These are phyloP conservation scores for Globisporangium iwayamae DNA, from an alignment of 352 stramenopile genomes.

Conservation along the genomic window DNA sequence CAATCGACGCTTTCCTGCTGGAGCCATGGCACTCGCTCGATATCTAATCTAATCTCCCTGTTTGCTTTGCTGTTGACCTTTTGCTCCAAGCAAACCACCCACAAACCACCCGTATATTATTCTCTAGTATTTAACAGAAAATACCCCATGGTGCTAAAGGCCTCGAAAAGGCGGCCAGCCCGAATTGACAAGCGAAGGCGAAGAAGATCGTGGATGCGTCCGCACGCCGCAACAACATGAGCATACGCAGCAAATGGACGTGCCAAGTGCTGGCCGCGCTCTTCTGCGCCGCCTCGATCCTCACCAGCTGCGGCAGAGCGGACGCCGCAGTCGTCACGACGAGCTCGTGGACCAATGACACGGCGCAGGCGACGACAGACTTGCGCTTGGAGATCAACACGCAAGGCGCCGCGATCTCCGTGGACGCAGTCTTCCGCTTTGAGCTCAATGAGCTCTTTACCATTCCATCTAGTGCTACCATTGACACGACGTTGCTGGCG, in stretches of 20 bases:
- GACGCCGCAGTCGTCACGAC: conserved; percentile 1
- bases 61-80: too few relatives aligned
- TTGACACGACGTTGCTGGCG: conserved; percentile 19
- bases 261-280: conserved; percentile 4
- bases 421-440: conserved; percentile 30
- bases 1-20: conserved; percentile 21
- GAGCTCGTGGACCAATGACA: conserved; percentile 27
- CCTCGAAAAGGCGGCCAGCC: background rate
- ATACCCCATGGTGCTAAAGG: background rate
- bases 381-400: conserved; percentile 25
- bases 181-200: background rate
- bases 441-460: conserved; percentile 22
- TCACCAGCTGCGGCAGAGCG: background rate
- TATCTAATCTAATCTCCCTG: background rate
- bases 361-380: conserved; percentile 16
- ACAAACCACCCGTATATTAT: too few relatives aligned
- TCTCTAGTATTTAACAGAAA: background rate
- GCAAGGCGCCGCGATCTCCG: conserved; percentile 21
- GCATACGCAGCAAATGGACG: background rate
- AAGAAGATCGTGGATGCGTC: background rate
- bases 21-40: background rate
- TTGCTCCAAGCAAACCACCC: too few relatives aligned
- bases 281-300: background rate
- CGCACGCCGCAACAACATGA: background rate
- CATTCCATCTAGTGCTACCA: conserved; percentile 15